A percentile compares a stretch with the other conserved stretches of the same genome.
These are phyloP conservation scores for Trypanosoma lewisi DNA, from an alignment of 208 protist genomes.

Conservation along the genomic window DNA sequence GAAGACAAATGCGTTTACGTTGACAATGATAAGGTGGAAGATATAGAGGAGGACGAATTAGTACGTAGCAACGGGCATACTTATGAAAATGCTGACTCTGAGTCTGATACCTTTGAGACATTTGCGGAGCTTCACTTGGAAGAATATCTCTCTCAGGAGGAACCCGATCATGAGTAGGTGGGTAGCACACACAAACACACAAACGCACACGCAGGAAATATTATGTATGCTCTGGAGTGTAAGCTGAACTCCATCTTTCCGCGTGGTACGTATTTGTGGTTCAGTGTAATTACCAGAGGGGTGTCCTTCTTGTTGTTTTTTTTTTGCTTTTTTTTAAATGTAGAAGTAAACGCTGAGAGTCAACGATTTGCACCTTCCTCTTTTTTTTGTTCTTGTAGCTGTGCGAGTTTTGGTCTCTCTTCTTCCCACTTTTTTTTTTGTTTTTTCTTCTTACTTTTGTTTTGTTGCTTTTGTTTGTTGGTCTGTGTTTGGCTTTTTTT, in stretches of 20 bases:
- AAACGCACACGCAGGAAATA: too few species aligned
- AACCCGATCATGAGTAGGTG: conserved; percentile 7
- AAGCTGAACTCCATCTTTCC: too few species aligned
- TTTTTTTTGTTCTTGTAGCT: not conserved
- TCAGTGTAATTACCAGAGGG: too few species aligned
- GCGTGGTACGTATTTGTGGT: too few species aligned
- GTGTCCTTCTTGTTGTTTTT: not conserved
- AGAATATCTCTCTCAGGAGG: conserved; percentile 21
- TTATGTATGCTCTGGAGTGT: too few species aligned
- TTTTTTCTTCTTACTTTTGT: not conserved
- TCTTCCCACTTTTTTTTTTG: not conserved
- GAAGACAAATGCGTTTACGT: too few species aligned
- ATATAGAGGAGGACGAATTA: conserved; percentile 5
- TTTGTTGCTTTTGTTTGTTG: conserved; percentile 14
- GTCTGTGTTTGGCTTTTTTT: conserved; percentile 11
- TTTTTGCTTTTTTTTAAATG: not conserved
- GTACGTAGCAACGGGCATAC: conserved; percentile 8
- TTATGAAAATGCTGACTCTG: conserved; percentile 9
- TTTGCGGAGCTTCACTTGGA: conserved; percentile 36
- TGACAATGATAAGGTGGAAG: conserved; percentile 24
- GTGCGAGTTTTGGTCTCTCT: not conserved
- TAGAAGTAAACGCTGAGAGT: not conserved
- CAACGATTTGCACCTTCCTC: not conserved
- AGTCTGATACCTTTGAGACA: conserved; percentile 43
- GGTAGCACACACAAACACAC: not conserved